Conservation (phyloP, 192 early-diverging fungal genomes). For the Dissophora ornata region DNA sequence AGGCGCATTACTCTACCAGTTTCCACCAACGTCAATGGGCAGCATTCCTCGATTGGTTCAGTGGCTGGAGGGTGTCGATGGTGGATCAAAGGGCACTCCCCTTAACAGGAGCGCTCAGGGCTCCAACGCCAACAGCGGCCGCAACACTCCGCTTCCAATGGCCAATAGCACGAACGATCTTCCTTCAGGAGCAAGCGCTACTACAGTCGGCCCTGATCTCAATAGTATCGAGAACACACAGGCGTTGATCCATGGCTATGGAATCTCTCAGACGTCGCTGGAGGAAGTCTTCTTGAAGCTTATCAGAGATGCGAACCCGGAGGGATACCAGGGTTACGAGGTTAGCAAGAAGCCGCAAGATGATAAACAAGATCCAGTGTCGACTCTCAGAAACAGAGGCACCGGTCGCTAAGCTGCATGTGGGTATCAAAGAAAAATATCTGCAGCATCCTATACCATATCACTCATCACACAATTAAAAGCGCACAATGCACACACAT, state of each 20-base stretch:
- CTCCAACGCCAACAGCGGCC: slow-evolving; percentile 40
- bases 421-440: too few relatives aligned
- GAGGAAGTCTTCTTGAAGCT: slow-evolving; percentile 79
- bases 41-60: slow-evolving; percentile 66
- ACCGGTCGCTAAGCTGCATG: neutral
- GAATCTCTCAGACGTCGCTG: slow-evolving; percentile 73
- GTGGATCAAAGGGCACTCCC: slow-evolving; percentile 15
- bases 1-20: slow-evolving; percentile 73
- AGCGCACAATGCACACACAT: too few relatives aligned
- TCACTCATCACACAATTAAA: too few relatives aligned
- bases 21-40: slow-evolving; percentile 61
- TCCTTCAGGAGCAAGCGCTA: neutral
- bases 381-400: slow-evolving; percentile 36
- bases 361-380: slow-evolving; percentile 22
- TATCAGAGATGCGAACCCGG: slow-evolving; percentile 58
- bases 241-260: slow-evolving; percentile 59
- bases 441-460: too few relatives aligned
- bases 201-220: neutral
- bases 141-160: slow-evolving; percentile 15
- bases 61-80: slow-evolving; percentile 63
- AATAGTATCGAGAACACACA: neutral
- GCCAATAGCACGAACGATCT: slow-evolving; percentile 3
- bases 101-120: slow-evolving; percentile 14
- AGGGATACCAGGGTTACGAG: slow-evolving; percentile 59
- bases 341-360: slow-evolving; percentile 11